These are phyloP conservation scores for Leccinum ochraceum DNA, from an alignment of 768 basidiomycete species.

Conservation along the genomic window DNA sequence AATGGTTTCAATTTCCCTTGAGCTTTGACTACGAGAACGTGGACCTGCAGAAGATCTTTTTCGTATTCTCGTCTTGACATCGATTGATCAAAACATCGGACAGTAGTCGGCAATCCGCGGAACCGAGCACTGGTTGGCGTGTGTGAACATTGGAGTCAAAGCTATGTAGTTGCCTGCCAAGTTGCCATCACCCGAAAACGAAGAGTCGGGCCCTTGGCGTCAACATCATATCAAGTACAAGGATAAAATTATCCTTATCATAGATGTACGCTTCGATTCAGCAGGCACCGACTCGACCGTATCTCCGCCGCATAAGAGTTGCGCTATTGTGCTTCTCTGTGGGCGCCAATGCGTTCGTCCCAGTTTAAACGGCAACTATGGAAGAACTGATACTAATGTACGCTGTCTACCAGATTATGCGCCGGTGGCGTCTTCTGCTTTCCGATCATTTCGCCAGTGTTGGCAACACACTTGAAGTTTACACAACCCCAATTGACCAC, in stretches of 20 bases:
- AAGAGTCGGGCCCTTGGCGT: no score
- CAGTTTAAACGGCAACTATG: neutral
- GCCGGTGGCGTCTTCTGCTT: constrained; percentile 83
- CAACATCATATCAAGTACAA: neutral
- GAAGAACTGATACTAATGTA: neutral
- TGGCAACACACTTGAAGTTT: constrained; percentile 60
- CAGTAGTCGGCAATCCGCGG: neutral
- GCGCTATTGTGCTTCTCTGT: constrained; percentile 52
- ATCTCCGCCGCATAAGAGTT: constrained; percentile 27
- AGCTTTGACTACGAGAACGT: neutral
- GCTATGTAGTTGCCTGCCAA: no score
- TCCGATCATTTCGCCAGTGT: constrained; percentile 66
- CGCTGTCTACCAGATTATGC: constrained; percentile 48
- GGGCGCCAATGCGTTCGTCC: constrained; percentile 61
- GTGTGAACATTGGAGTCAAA: neutral
- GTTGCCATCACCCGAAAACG: no score
- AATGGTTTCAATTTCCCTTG: neutral
- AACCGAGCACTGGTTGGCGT: neutral
- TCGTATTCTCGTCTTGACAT: neutral
- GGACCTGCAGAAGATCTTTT: neutral
- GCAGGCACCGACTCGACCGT: constrained; percentile 8
- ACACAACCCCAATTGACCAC: constrained; percentile 79
- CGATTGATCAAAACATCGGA: neutral
- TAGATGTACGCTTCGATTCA: constrained; percentile 15
- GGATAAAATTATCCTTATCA: no score